These are phyloP conservation scores for Chrysosphaeria jannelii DNA, from an alignment of 2,329 filamentous ascomycete species.

Conservation along the genomic window DNA sequence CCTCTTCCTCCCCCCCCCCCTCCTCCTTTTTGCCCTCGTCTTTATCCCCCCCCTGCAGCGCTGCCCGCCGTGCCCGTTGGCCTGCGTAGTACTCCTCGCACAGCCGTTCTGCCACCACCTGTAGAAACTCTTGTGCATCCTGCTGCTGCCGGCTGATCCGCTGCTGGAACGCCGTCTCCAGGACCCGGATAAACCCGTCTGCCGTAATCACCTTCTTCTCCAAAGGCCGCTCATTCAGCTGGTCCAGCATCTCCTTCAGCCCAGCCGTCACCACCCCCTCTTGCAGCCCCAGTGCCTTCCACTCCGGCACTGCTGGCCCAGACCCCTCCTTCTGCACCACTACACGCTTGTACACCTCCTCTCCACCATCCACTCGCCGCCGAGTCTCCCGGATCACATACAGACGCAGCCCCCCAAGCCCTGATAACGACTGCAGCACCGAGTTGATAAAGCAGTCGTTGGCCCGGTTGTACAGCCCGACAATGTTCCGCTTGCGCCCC, in stretches of 20 bases:
- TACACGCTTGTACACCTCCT: slow-evolving; percentile 39
- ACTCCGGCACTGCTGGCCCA: slow-evolving; percentile 14
- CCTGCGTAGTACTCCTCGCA: slow-evolving; percentile 87
- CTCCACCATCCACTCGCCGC: slow-evolving; percentile 49
- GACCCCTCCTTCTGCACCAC: slow-evolving; percentile 10
- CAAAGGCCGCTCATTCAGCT: slow-evolving; percentile 75
- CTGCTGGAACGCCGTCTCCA: slow-evolving; percentile 68
- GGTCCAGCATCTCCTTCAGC: slow-evolving; percentile 75
- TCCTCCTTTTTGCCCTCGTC: not conserved
- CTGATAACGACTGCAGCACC: slow-evolving; percentile 73
- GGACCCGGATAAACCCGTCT: slow-evolving; percentile 47
- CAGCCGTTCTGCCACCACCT: slow-evolving; percentile 72
- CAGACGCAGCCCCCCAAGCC: slow-evolving; percentile 59
- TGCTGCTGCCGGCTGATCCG: slow-evolving; percentile 85
- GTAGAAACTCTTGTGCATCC: slow-evolving; percentile 89
- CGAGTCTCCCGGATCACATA: slow-evolving; percentile 86
- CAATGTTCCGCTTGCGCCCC: slow-evolving; percentile 54
- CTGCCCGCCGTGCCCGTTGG: slow-evolving; percentile 28
- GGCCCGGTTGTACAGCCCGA: slow-evolving; percentile 67
- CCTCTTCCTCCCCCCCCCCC: slow-evolving; percentile 12
- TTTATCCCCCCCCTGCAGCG: slow-evolving; percentile 1
- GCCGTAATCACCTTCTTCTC: slow-evolving; percentile 84
- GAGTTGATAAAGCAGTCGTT: slow-evolving; percentile 98
- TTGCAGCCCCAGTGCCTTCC: slow-evolving; percentile 40
- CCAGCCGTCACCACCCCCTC: slow-evolving; percentile 58